Percentiles rank a stretch among this genome's conserved stretches.
Conservation (phyloP, 1,284 basidiomycete genomes). For the Puccinia hordei region DNA sequence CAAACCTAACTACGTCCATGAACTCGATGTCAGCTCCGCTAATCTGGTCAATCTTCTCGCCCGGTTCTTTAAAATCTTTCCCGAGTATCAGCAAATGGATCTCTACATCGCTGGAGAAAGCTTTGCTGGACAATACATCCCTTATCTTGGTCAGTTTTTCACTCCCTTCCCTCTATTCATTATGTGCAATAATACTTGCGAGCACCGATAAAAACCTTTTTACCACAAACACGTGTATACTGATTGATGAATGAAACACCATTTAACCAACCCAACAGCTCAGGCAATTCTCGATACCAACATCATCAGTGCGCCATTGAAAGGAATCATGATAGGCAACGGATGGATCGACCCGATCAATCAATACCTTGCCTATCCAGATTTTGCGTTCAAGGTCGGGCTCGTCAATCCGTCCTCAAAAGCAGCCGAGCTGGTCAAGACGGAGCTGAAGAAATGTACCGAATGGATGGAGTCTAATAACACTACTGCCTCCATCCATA, state of each 20-base stretch:
- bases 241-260: slow-evolving; percentile 1
- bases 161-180: too few relatives aligned
- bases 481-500: slow-evolving; percentile 65
- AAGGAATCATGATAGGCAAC: slow-evolving; percentile 89
- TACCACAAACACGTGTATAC: background rate
- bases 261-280: slow-evolving; percentile 65
- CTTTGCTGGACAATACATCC: slow-evolving; percentile 98
- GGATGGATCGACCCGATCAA: slow-evolving; percentile 89
- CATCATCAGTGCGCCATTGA: slow-evolving; percentile 65
- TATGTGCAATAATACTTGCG: too few relatives aligned
- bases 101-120: slow-evolving; percentile 91
- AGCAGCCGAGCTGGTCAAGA: slow-evolving; percentile 69
- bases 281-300: slow-evolving; percentile 73
- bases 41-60: slow-evolving; percentile 81
- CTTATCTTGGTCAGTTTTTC: slow-evolving; percentile 73
- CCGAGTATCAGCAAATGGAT: slow-evolving; percentile 82
- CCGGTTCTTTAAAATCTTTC: slow-evolving; percentile 87
- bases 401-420: slow-evolving; percentile 74
- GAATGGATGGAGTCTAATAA: slow-evolving; percentile 61
- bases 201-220: too few relatives aligned
- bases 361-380: slow-evolving; percentile 88
- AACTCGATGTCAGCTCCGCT: slow-evolving; percentile 72
- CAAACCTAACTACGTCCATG: slow-evolving; percentile 80
- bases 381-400: slow-evolving; percentile 79
- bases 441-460: slow-evolving; percentile 70